phyloP scores from a whole-genome alignment of 768 basidiomycete species.

The Guyanaporus albipodus region DNA sequence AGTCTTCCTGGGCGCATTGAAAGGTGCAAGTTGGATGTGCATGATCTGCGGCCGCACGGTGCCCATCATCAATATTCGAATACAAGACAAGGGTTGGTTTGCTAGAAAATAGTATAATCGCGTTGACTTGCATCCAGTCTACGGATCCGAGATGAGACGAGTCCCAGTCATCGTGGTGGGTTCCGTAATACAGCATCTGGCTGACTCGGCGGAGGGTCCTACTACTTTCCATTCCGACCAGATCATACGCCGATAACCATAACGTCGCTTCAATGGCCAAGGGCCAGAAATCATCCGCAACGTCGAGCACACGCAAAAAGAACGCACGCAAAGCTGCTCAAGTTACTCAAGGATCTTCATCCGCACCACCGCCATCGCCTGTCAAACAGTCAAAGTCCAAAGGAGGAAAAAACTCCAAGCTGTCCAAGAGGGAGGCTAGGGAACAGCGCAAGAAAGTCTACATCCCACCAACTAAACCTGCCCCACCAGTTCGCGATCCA shows the following conservation, averaged over 20 bases:
- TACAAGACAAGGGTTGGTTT: too few species aligned
- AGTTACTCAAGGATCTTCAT: conserved; percentile 13
- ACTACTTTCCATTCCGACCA: too few species aligned
- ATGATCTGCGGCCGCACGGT: too few species aligned
- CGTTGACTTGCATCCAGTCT: too few species aligned
- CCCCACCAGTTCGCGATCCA: conserved; percentile 74
- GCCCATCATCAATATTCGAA: too few species aligned
- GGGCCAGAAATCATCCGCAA: conserved; percentile 69
- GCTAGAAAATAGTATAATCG: too few species aligned
- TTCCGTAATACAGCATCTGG: too few species aligned
- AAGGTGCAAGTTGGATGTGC: too few species aligned
- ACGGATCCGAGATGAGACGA: too few species aligned
- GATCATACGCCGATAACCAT: conserved; percentile 5
- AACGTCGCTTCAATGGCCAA: conserved; percentile 37
- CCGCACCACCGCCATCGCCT: conserved; percentile 33
- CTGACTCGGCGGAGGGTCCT: too few species aligned
- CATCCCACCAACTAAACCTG: conserved; percentile 80
- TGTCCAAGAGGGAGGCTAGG: conserved; percentile 42
- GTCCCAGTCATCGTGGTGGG: too few species aligned
- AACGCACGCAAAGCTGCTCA: conserved; percentile 72
- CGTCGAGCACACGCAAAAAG: conserved; percentile 88
- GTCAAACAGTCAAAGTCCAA: conserved; percentile 46
- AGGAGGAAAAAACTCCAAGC: conserved; percentile 46
- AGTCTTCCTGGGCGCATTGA: too few species aligned
- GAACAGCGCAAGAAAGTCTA: conserved; percentile 83